Conservation (phyloP, 2,329 filamentous ascomycete genomes). For the Sporothrix globosa region DNA sequence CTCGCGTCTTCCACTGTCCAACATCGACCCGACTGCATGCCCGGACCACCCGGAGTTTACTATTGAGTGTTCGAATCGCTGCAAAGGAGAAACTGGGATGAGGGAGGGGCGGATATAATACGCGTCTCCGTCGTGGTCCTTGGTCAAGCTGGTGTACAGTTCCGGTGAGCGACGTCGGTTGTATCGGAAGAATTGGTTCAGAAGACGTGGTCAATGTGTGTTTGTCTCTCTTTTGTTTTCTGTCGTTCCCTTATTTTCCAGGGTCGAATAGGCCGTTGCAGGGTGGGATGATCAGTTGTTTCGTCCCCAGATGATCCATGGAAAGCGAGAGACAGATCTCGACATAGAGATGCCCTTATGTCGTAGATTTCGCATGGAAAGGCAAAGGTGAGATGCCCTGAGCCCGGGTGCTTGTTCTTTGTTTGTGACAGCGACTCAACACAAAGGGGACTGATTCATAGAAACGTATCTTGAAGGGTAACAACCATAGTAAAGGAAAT, state of each 20-base stretch:
- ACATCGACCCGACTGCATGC: slow-evolving; percentile 3
- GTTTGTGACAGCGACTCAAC: too few species aligned
- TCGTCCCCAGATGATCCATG: too few species aligned
- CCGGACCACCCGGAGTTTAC: too few species aligned
- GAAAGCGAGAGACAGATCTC: too few species aligned
- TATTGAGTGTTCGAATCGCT: too few species aligned
- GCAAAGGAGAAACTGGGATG: neutral
- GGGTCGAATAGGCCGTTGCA: slow-evolving; percentile 11
- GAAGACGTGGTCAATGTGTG: neutral
- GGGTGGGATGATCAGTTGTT: neutral
- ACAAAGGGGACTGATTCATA: neutral
- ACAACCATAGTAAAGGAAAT: neutral
- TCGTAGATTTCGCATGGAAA: too few species aligned
- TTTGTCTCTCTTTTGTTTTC: neutral
- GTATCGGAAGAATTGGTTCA: neutral
- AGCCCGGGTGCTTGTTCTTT: too few species aligned
- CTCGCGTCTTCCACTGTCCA: neutral
- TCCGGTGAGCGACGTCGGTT: neutral
- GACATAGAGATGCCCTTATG: too few species aligned
- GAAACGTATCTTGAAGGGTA: neutral
- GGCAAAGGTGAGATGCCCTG: too few species aligned
- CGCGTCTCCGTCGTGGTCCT: neutral
- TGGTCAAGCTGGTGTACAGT: too few species aligned
- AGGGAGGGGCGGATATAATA: slow-evolving; percentile 5
- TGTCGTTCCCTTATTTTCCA: neutral